These are phyloP conservation scores for Physaria fendleri DNA, from an alignment of 345 rosid genomes.

Conservation along the genomic window DNA sequence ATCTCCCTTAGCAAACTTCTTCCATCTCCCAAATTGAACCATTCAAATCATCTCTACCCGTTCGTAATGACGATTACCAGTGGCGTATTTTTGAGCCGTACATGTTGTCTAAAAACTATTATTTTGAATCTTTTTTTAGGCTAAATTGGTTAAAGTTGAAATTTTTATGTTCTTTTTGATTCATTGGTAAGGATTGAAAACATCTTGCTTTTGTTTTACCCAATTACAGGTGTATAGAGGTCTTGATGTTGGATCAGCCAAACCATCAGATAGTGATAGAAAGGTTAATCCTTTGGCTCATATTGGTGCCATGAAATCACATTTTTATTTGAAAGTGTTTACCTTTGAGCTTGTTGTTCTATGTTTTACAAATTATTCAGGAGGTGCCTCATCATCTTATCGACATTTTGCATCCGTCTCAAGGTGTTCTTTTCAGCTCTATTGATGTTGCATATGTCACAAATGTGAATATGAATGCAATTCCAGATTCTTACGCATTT, in stretches of 20 bases:
- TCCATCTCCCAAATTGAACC: neutral
- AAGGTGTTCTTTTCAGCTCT: slow-evolving; percentile 43
- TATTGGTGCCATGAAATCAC: neutral
- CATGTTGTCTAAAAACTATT: too few relatives aligned
- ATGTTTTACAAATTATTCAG: slow-evolving; percentile 30
- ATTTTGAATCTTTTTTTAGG: neutral
- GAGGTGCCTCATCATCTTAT: slow-evolving; percentile 86
- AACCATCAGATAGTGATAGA: slow-evolving; percentile 61
- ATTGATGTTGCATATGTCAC: neutral
- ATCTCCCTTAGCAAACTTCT: neutral
- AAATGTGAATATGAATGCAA: neutral
- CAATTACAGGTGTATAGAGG: slow-evolving; percentile 67
- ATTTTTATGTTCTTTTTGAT: neutral
- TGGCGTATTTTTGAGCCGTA: slow-evolving; percentile 40
- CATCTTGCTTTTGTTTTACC: neutral
- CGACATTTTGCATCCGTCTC: slow-evolving; percentile 74
- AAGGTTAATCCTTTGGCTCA: slow-evolving; percentile 44
- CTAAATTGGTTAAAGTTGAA: neutral
- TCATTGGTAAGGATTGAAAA: too few relatives aligned
- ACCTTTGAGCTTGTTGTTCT: slow-evolving; percentile 11
- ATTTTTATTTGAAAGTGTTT: neutral
- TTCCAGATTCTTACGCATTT: neutral
- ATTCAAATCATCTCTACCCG: neutral
- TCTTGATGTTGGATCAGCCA: slow-evolving; percentile 51
- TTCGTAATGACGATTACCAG: slow-evolving; percentile 34